Conservation (phyloP, 768 basidiomycete genomes). For the Crepidotus variabilis region DNA sequence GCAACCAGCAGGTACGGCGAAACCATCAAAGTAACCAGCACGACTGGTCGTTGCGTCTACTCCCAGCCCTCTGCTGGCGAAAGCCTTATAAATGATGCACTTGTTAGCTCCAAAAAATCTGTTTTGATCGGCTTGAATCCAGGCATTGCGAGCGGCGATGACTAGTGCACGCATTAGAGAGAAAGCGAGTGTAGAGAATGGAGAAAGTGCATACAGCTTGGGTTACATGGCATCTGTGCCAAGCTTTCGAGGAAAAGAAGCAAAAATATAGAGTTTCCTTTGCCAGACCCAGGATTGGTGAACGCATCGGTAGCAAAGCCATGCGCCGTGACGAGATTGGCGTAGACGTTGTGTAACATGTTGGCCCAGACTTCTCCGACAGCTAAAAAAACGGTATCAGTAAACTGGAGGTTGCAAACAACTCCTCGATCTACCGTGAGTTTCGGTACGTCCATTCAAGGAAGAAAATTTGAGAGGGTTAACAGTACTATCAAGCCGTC, state of each 20-base stretch:
- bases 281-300: slow-evolving; percentile 33
- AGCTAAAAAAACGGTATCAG: too few relatives aligned
- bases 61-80: slow-evolving; percentile 25
- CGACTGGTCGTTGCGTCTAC: slow-evolving; percentile 7
- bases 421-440: slow-evolving; percentile 33
- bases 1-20: slow-evolving; percentile 18
- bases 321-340: slow-evolving; percentile 30
- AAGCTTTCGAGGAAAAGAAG: slow-evolving; percentile 49
- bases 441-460: slow-evolving; percentile 32
- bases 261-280: slow-evolving; percentile 50
- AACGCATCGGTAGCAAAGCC: slow-evolving; percentile 34
- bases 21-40: slow-evolving; percentile 14
- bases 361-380: slow-evolving; percentile 31
- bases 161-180: slow-evolving; percentile 4
- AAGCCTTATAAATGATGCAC: slow-evolving; percentile 24
- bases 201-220: slow-evolving; percentile 36
- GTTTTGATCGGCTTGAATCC: slow-evolving; percentile 21
- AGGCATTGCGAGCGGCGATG: slow-evolving; percentile 16
- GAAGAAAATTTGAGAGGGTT: slow-evolving; percentile 44
- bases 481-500: slow-evolving; percentile 11
- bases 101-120: slow-evolving; percentile 21
- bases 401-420: too few relatives aligned
- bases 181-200: not conserved
- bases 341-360: slow-evolving; percentile 39
- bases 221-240: slow-evolving; percentile 43